Base-by-base conservation (phyloP, 768 basidiomycete species). In the Tricholomella constricta region DNA sequence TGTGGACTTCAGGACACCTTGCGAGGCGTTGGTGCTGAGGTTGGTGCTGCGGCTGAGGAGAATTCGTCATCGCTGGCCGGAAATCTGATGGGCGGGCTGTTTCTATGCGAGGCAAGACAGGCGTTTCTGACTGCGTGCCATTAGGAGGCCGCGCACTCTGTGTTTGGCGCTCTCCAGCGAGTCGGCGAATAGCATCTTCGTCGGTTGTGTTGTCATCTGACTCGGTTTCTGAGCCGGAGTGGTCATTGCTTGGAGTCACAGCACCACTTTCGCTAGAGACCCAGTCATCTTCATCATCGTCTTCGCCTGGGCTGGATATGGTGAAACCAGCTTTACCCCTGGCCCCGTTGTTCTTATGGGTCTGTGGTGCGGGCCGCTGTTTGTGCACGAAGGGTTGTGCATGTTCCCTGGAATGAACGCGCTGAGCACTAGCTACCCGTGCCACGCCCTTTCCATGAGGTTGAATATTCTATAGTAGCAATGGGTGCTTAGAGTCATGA, bases 231-330 rank as follows among this genome's bases (percentile, higher is more conserved):
- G 74, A 75, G 45, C 79, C 78, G 1, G 81, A 80, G 34, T 74
- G 75, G 45, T 71, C 54, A 43, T 75, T 70, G 58, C 78, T 79
- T 4, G 88, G 89, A 1, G 88, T 90, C 0, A 72, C 86, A 0
- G 81, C 85, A 6, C 86, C 88, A 61, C 87, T 89, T 67, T 88
- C 87, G 64, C 84, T 88, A 23, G 88, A 90, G 1, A 87, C 78
- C 88, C 88, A 90, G 51, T 83, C 89, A 50, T 88, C 86, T 10
- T 88, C 86, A 52, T 83, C 83, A 11, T 74, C 73, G 6, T 73
- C 74, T 20, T 72, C 69, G 25, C 57, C 75, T 26, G 79, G 71
- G 45, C 75, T 79, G 8, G 84, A 74, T 51, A 88, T 75, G 11
- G 80, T 80, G 62, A 89, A 88, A 4, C 81, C 85, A 20, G 71